phyloP scores from a whole-genome alignment of 371 early-diverging fungal genomes.

The Actinomortierella wolfii region DNA sequence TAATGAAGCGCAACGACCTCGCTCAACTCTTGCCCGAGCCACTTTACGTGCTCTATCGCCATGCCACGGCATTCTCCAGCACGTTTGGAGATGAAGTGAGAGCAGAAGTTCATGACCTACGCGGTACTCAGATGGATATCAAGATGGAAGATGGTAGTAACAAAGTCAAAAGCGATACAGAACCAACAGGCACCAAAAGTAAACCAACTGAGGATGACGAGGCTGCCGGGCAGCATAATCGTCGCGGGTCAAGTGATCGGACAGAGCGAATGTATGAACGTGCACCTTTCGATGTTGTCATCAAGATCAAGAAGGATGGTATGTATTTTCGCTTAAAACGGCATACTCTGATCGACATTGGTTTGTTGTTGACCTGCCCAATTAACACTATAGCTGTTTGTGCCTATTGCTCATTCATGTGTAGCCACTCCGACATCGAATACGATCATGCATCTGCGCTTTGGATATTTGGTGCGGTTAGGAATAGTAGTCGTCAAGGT shows the following conservation, averaged over 20 bases:
- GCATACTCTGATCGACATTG: no score
- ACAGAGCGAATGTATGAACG: slow-evolving; percentile 16
- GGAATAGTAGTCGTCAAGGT: slow-evolving; percentile 31
- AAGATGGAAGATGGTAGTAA: slow-evolving; percentile 20
- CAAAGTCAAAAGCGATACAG: slow-evolving; percentile 4
- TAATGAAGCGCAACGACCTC: slow-evolving; percentile 22
- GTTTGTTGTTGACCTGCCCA: no score
- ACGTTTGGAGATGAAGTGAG: slow-evolving; percentile 35
- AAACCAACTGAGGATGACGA: slow-evolving; percentile 12
- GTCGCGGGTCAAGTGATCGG: slow-evolving; percentile 11
- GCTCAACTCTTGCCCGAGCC: slow-evolving; percentile 29
- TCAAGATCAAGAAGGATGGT: slow-evolving; percentile 41
- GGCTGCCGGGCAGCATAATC: slow-evolving; percentile 4
- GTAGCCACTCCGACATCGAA: slow-evolving; percentile 5
- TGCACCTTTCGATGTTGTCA: slow-evolving; percentile 24
- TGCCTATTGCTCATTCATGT: background rate
- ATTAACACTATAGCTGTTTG: slow-evolving; percentile 7
- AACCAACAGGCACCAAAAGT: no score
- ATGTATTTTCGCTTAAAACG: no score
- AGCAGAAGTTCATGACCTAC: slow-evolving; percentile 11
- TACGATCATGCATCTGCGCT: slow-evolving; percentile 24
- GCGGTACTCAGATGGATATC: slow-evolving; percentile 15
- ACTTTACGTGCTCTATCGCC: slow-evolving; percentile 33
- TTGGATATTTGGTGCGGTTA: slow-evolving; percentile 25
- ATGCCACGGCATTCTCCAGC: slow-evolving; percentile 27